Conservation (phyloP, 345 rosid genomes). For the Lenwebbia sp. region DNA sequence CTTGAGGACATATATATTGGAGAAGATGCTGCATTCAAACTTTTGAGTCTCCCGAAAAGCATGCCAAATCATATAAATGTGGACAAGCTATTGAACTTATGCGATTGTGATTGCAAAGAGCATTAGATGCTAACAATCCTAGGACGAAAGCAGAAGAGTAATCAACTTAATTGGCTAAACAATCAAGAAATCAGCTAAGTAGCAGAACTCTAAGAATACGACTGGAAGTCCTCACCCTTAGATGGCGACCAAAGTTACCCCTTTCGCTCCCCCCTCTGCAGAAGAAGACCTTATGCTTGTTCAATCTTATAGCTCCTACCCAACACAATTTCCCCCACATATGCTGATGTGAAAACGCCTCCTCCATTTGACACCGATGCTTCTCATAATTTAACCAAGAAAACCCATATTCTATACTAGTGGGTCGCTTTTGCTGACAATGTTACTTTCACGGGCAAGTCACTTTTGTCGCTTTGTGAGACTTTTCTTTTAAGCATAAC, state of each 20-base stretch:
- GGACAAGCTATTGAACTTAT: background rate
- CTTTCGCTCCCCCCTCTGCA: slow-evolving; percentile 13
- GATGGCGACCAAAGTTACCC: slow-evolving; percentile 3
- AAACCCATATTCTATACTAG: slow-evolving; percentile 1
- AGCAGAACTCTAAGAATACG: background rate
- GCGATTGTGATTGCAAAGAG: background rate
- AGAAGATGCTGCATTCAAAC: background rate
- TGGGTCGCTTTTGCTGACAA: slow-evolving; percentile 23
- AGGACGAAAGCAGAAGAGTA: background rate
- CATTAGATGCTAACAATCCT: background rate
- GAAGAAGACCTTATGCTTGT: slow-evolving; percentile 4
- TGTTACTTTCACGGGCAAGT: background rate
- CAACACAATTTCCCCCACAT: background rate
- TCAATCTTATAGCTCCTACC: slow-evolving; percentile 4
- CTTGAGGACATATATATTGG: background rate
- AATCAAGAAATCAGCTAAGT: background rate
- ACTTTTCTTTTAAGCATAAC: slow-evolving; percentile 5
- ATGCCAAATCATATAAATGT: background rate
- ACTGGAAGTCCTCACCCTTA: background rate
- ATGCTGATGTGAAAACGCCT: slow-evolving; percentile 16
- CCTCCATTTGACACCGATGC: background rate
- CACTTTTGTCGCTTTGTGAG: slow-evolving; percentile 19
- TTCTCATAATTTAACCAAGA: background rate
- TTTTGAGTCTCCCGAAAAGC: background rate
- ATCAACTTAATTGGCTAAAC: background rate